These are phyloP conservation scores for Pestalotiopsis sp. DNA, from an alignment of 2,329 filamentous ascomycete genomes.

Conservation along the genomic window DNA sequence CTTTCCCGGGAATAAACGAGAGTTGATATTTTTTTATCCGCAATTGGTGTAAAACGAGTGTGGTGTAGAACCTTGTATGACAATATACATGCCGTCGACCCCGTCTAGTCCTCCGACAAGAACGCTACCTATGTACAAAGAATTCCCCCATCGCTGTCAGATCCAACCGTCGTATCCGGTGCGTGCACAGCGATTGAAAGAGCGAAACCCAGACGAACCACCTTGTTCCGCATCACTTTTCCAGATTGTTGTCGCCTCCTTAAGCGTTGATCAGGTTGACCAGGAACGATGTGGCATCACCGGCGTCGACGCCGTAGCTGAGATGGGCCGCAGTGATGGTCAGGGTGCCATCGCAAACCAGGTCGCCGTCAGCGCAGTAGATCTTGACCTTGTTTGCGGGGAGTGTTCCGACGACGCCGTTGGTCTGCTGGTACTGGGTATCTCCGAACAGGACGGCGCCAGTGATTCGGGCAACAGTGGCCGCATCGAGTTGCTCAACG, in stretches of 20 bases:
- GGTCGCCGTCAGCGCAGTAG: constrained; percentile 39
- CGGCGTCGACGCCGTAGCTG: constrained; percentile 30
- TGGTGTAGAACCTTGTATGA: background rate
- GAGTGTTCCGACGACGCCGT: constrained; percentile 15
- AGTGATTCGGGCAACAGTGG: constrained; percentile 30
- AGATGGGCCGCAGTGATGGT: constrained; percentile 41
- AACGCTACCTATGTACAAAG: background rate
- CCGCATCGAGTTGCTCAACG: constrained; percentile 35
- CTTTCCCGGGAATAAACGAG: background rate
- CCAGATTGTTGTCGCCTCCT: background rate
- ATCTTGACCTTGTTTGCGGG: constrained; percentile 10
- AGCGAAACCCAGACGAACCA: background rate
- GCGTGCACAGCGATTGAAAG: background rate
- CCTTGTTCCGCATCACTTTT: background rate
- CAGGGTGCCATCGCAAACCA: constrained; percentile 49
- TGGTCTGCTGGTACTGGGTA: constrained; percentile 32
- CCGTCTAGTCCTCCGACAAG: background rate
- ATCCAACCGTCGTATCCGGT: background rate
- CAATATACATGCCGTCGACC: background rate
- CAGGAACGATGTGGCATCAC: constrained; percentile 5
- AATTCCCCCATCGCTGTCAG: background rate
- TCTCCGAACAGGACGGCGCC: constrained; percentile 32
- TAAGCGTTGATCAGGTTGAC: background rate
- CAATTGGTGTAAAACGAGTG: background rate
- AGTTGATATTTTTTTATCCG: no score